phyloP scores from a whole-genome alignment of 768 basidiomycete species.

The Agrocybe chaxingu region DNA sequence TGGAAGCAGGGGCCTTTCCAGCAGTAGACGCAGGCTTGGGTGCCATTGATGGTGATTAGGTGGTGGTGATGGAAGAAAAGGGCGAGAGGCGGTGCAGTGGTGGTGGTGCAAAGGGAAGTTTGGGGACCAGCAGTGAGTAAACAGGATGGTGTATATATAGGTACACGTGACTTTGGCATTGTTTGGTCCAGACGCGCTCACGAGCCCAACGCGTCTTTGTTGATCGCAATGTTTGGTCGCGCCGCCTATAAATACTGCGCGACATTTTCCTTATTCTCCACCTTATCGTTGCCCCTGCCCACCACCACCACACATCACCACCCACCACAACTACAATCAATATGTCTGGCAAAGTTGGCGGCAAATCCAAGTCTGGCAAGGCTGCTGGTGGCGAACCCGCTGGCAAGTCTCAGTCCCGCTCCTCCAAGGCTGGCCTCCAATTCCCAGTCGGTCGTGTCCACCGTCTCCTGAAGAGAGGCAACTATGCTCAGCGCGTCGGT shows the following conservation, averaged over 20 bases:
- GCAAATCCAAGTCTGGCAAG: constrained; percentile 47
- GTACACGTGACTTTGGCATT: constrained; percentile 42
- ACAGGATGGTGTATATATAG: constrained; percentile 33
- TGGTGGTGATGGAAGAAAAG: constrained; percentile 7
- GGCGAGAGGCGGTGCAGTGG: constrained; percentile 17
- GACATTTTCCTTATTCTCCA: constrained; percentile 8
- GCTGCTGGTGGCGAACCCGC: constrained; percentile 50
- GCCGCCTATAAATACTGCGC: constrained; percentile 32
- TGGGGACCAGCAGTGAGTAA: constrained; percentile 13
- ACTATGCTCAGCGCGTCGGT: constrained; percentile 86
- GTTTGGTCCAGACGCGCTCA: constrained; percentile 36
- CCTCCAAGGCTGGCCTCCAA: constrained; percentile 72
- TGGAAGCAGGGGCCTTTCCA: constrained; percentile 75
- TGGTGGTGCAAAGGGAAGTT: constrained; percentile 31
- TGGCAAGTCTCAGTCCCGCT: constrained; percentile 65
- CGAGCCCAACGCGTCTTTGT: constrained; percentile 30
- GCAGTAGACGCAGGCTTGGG: constrained; percentile 85
- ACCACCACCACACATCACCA: constrained; percentile 12
- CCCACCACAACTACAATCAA: constrained; percentile 11
- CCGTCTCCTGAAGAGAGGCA: constrained; percentile 83
- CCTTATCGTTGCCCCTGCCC: constrained; percentile 8
- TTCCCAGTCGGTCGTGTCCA: constrained; percentile 94
- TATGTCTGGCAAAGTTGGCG: constrained; percentile 41
- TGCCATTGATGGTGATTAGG: constrained; percentile 48
- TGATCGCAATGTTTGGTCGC: constrained; percentile 21